phyloP scores from a whole-genome alignment of 148 eudicot species.

The Amaranthus hypochondriacus region DNA sequence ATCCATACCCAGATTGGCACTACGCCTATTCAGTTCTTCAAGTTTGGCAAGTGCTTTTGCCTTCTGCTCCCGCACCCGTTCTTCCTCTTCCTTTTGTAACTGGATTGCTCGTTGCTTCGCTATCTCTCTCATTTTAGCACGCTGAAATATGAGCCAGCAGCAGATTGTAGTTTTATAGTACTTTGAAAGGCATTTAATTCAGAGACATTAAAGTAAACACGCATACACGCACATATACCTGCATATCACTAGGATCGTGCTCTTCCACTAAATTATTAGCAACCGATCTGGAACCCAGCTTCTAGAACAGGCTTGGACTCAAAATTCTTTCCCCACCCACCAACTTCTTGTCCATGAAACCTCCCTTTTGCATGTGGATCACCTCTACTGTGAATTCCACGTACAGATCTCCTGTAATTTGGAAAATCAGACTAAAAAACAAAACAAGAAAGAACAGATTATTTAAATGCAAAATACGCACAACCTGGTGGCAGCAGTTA shows the following conservation, averaged over 20 bases:
- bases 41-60: constrained; percentile 93
- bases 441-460: background rate
- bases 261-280: constrained; percentile 27
- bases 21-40: constrained; percentile 81
- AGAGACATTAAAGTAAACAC: constrained; percentile 1
- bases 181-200: background rate
- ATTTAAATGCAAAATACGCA: constrained; percentile 19
- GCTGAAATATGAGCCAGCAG: constrained; percentile 40
- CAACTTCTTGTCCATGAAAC: constrained; percentile 43
- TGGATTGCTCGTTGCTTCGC: constrained; percentile 81
- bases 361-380: constrained; percentile 48
- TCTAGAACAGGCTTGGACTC: constrained; percentile 31
- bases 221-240: constrained; percentile 29
- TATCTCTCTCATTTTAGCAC: constrained; percentile 72
- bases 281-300: constrained; percentile 30
- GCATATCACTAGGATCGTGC: constrained; percentile 48
- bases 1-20: constrained; percentile 41
- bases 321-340: constrained; percentile 55
- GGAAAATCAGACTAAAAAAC: constrained; percentile 25
- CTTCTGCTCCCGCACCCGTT: constrained; percentile 75
- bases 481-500: constrained; percentile 49
- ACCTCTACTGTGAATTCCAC: constrained; percentile 43
- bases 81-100: constrained; percentile 90
- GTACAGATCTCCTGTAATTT: constrained; percentile 48
- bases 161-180: constrained; percentile 6